A percentile compares a stretch with the other conserved stretches of the same genome.
These are phyloP conservation scores for Rubroboletus pulcherrimus DNA, from an alignment of 768 basidiomycete species.

Conservation along the genomic window DNA sequence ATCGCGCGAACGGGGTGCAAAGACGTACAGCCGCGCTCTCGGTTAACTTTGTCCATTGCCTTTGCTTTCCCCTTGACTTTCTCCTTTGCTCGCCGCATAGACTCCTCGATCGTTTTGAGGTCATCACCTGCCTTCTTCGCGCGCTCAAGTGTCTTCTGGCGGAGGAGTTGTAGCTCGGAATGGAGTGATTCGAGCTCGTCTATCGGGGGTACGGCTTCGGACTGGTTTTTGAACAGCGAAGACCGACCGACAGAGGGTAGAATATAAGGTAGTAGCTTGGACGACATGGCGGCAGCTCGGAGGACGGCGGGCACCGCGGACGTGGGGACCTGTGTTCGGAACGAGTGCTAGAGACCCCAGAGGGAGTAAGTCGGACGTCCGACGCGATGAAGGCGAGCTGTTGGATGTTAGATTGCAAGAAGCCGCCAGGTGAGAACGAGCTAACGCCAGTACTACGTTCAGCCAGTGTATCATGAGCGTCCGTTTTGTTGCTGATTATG, in stretches of 20 bases:
- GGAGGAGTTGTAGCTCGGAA: slow-evolving; percentile 53
- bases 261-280: slow-evolving; percentile 51
- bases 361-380: slow-evolving; percentile 9
- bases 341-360: slow-evolving; percentile 7
- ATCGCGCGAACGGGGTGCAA: slow-evolving; percentile 10
- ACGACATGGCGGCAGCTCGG: slow-evolving; percentile 49
- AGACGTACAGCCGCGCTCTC: slow-evolving; percentile 73
- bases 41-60: slow-evolving; percentile 66
- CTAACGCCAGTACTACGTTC: slow-evolving; percentile 21
- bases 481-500: slow-evolving; percentile 29
- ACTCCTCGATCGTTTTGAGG: slow-evolving; percentile 69
- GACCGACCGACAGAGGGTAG: slow-evolving; percentile 52
- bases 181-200: slow-evolving; percentile 70
- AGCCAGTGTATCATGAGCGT: slow-evolving; percentile 29
- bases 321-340: slow-evolving; percentile 10
- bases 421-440: slow-evolving; percentile 23
- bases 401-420: slow-evolving; percentile 15
- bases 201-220: slow-evolving; percentile 64
- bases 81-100: slow-evolving; percentile 73
- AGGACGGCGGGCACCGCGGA: slow-evolving; percentile 11
- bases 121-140: slow-evolving; percentile 75
- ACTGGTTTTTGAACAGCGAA: slow-evolving; percentile 55
- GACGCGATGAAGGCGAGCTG: slow-evolving; percentile 15
- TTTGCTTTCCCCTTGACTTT: slow-evolving; percentile 70
- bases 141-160: slow-evolving; percentile 54